Evolutionary conservation across 75 land plant species (phyloP).

Genomic region (Azolla pinnata): DNA sequence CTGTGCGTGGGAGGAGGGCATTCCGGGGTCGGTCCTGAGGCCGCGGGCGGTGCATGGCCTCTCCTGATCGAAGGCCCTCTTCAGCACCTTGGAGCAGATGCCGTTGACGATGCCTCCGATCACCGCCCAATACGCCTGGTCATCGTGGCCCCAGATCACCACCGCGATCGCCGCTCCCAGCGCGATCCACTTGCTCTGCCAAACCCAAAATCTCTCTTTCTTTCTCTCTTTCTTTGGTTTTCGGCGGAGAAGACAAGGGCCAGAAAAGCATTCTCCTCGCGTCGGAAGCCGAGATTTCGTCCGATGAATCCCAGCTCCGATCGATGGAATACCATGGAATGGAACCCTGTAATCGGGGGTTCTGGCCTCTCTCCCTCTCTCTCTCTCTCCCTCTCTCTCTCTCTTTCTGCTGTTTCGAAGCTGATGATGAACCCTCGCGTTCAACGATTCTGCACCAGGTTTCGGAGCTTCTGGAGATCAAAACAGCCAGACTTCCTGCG

Average conservation of each 20-base stretch:
- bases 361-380: not conserved
- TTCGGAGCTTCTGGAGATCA: too few species aligned
- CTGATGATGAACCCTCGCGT: too few species aligned
- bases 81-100: constrained; percentile 25
- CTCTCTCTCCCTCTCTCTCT: too few species aligned
- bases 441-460: too few species aligned
- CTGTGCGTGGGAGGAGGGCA: constrained; percentile 91
- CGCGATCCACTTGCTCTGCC: constrained; percentile 49
- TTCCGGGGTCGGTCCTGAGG: constrained; percentile 58
- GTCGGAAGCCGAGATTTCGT: too few species aligned
- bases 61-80: constrained; percentile 34
- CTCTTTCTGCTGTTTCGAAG: too few species aligned
- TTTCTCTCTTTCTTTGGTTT: not conserved
- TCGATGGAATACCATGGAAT: not conserved
- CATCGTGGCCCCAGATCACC: constrained; percentile 42
- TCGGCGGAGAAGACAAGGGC: not conserved
- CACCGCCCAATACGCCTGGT: constrained; percentile 33
- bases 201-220: not conserved
- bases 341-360: not conserved
- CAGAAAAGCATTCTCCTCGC: not conserved
- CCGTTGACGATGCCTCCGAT: constrained; percentile 33
- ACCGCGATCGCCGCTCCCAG: constrained; percentile 17
- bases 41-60: constrained; percentile 31
- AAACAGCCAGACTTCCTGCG: too few species aligned
- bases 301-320: too few species aligned